Evolutionary conservation across 164 flowering plant genomes (phyloP), one percentile per base, ranked within the genome.

Genomic region (Warburgia ugandensis): DNA sequence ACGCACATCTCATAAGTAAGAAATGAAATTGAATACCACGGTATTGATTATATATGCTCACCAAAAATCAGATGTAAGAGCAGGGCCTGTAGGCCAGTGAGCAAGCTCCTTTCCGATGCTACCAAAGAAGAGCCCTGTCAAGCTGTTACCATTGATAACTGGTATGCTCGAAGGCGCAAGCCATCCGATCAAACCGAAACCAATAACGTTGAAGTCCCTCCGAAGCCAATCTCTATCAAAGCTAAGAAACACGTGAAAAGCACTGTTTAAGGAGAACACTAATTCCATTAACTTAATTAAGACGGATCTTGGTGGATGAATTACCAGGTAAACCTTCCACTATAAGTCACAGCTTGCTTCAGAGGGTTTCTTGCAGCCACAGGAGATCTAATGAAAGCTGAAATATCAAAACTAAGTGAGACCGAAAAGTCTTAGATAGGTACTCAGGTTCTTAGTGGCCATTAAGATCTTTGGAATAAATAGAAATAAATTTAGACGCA

Each of bases 101-200:
- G 90, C 61, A 2, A 91, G 84, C 70, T 91, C 98, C 0, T 74
- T 13, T 27, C 96, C 95, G 54, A 91, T 91, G 78, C 96, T 87
- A n/a, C 61, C 59, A 54, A 87, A 91, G 80, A 91, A 91, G 13
- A 91, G 82, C 13, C 96, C 94, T 0, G 98, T 80, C 68, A 87
- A 72, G 58, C 96, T 87, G 69, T 85, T 77, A 19, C 98, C 96
- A 40, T 80, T 55, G 68, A 92, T 87, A 0, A 59, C 63, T 0
- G 98, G 96, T 19, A 92, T 62, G 79, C 98, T 87, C 0, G 96
- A 91, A 2, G 96, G 95, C 5, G 88, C 96, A 2, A 87, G 0
- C 98, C 98, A 87, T n/a, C 95, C 98, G 45, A 87, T 83, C 73
- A 91, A 50, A 36, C 98, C 96, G 36, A 87, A 91, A 20, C 98